Conservation (phyloP, 2,329 filamentous ascomycete species). For the Penicillium psychrosexuale region DNA sequence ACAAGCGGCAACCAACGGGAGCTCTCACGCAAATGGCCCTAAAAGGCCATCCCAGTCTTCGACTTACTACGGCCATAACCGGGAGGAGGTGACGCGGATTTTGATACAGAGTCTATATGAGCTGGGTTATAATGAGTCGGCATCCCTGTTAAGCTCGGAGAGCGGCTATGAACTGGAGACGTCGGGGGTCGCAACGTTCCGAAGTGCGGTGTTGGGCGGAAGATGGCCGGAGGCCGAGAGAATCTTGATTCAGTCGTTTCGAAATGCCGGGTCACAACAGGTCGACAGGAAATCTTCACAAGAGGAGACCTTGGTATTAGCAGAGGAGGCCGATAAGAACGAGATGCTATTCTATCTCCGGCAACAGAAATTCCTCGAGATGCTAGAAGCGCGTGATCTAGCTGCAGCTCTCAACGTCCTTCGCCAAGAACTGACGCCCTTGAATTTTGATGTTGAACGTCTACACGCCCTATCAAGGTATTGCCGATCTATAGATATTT, state of each 20-base stretch:
- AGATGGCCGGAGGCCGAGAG: slow-evolving; percentile 82
- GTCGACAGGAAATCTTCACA: slow-evolving; percentile 23
- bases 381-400: slow-evolving; percentile 74
- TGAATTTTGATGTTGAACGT: slow-evolving; percentile 73
- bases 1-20: slow-evolving; percentile 45
- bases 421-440: slow-evolving; percentile 78
- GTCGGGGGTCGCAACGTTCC: slow-evolving; percentile 78
- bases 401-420: slow-evolving; percentile 75
- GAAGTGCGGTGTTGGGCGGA: slow-evolving; percentile 73
- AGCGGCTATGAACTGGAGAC: slow-evolving; percentile 88
- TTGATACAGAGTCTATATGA: slow-evolving; percentile 88
- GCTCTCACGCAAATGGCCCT: slow-evolving; percentile 40
- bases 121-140: slow-evolving; percentile 78
- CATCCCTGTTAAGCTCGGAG: slow-evolving; percentile 69
- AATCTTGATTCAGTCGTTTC: slow-evolving; percentile 60
- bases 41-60: slow-evolving; percentile 32
- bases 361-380: slow-evolving; percentile 91
- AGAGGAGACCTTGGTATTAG: slow-evolving; percentile 65
- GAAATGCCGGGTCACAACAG: slow-evolving; percentile 43
- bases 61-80: slow-evolving; percentile 77
- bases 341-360: slow-evolving; percentile 84
- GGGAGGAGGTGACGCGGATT: slow-evolving; percentile 89
- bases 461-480: slow-evolving; percentile 78
- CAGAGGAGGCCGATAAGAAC: slow-evolving; percentile 69
- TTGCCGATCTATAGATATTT: slow-evolving; percentile 8